phyloP scores from a whole-genome alignment of 1,284 basidiomycete species.

The Pterulicium gracile region DNA sequence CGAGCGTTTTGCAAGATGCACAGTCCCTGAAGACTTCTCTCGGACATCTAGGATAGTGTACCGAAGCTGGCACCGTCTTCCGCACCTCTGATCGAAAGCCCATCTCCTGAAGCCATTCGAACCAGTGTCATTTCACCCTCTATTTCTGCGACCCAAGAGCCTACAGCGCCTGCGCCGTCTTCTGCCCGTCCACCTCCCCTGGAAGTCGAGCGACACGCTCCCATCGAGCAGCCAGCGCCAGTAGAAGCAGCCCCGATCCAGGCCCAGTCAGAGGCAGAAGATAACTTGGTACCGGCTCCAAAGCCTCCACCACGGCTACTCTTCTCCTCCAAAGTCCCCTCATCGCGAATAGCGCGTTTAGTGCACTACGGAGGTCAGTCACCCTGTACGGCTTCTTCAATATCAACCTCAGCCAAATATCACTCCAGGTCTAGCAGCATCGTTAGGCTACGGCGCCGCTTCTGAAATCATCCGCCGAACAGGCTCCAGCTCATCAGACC shows the following conservation, averaged over 20 bases:
- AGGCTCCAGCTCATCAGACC: constrained; percentile 20
- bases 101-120: neutral
- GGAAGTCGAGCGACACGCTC: no score
- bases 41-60: no score
- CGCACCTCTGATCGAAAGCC: neutral
- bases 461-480: constrained; percentile 45
- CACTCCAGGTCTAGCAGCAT: constrained; percentile 54
- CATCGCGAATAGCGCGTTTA: constrained; percentile 76
- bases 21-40: no score
- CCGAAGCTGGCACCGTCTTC: no score
- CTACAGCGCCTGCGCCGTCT: neutral
- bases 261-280: no score
- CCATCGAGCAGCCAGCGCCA: no score
- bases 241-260: no score
- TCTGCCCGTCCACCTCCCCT: neutral
- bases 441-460: constrained; percentile 62
- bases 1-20: no score
- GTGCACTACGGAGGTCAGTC: constrained; percentile 85
- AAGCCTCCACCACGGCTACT: constrained; percentile 18
- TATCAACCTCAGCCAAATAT: neutral
- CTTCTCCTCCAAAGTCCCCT: constrained; percentile 76
- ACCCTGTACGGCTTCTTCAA: no score
- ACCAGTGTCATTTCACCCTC: no score
- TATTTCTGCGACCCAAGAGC: no score
- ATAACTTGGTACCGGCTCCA: no score